Evolutionary conservation across 192 early-diverging fungal genomes (phyloP), one percentile per base, ranked within the genome.

Genomic region (Spizellomyces punctatus): DNA sequence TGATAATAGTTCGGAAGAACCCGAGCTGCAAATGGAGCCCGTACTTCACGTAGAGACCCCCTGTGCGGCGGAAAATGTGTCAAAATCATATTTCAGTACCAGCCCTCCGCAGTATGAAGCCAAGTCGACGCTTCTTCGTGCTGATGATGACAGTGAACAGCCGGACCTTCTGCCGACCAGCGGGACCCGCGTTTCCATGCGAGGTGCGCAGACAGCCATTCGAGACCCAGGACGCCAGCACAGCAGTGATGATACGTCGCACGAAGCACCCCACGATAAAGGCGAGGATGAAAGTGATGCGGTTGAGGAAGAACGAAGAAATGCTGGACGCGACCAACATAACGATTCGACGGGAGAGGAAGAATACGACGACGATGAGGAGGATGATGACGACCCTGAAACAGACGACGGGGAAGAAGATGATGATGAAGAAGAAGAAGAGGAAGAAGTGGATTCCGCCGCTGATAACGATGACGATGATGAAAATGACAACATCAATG

Each of bases 261-360:
- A 45, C 36, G n/a, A 2, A 46, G 45, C n/a, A 36, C 63, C 12
- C 14, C 12, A 4, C 12, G 86, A 90, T 19, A 89, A 91, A 55
- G 85, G 88, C 17, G 84, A 88, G 60, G 89, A 86, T 6, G 89
- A 86, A 14, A 89, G 93, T 54, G 91, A 91, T 41, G 92, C 93
- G 66, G 81, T 81, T 5, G 81, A 85, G n/a, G 50, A 52, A 12
- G 66, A 58, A 59, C 16, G 21, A 63, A 88, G 87, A 6, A 88
- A 88, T 12, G 90, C 92, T 58, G 91, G 89, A 27, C 92, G 93
- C 64, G 81, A 84, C 3, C 77, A 85, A 46, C n/a, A n/a, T 46
- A 45, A 22, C 21, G 63, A 64, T 3, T 10, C 36, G 12, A 12
- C 59, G 10, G 59, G 52, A 41, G n/a, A 14, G 16, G 16, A 41